These are phyloP conservation scores for Cetradonia linearis DNA, from an alignment of 495 filamentous ascomycete genomes.

Conservation along the genomic window DNA sequence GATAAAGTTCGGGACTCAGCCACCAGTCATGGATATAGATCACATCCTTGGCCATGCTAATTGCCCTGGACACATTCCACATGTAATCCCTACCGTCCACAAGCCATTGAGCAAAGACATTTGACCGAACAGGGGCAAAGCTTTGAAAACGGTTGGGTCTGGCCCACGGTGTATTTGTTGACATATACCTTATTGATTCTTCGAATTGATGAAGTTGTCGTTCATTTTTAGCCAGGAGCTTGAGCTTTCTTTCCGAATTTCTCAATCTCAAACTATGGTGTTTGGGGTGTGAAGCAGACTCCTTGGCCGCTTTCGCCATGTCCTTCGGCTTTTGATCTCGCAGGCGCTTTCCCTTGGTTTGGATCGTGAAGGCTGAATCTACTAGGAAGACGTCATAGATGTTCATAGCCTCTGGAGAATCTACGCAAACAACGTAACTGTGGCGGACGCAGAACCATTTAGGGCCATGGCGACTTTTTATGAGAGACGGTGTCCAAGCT, in stretches of 20 bases:
- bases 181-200: constrained; percentile 81
- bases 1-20: constrained; percentile 92
- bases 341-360: constrained; percentile 52
- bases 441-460: constrained; percentile 99
- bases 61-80: constrained; percentile 97
- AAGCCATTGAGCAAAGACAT: constrained; percentile 90
- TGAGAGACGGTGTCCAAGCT: constrained; percentile 60
- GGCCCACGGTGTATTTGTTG: constrained; percentile 67
- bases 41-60: constrained; percentile 96
- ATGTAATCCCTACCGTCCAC: constrained; percentile 97
- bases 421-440: constrained; percentile 94
- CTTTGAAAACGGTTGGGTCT: constrained; percentile 78
- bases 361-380: constrained; percentile 70
- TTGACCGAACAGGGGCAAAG: constrained; percentile 80
- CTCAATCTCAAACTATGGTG: constrained; percentile 76
- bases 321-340: constrained; percentile 54
- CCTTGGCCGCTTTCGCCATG: constrained; percentile 48
- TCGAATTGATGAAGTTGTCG: constrained; percentile 84
- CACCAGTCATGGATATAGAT: constrained; percentile 99
- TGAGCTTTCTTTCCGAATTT: constrained; percentile 82
- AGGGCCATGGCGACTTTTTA: constrained; percentile 72
- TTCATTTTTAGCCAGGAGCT: constrained; percentile 86
- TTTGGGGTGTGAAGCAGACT: constrained; percentile 56
- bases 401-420: constrained; percentile 97
- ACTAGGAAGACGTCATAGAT: constrained; percentile 98